phyloP scores from a whole-genome alignment of 148 eudicot genomes.

The Salicornia ramosissima region DNA sequence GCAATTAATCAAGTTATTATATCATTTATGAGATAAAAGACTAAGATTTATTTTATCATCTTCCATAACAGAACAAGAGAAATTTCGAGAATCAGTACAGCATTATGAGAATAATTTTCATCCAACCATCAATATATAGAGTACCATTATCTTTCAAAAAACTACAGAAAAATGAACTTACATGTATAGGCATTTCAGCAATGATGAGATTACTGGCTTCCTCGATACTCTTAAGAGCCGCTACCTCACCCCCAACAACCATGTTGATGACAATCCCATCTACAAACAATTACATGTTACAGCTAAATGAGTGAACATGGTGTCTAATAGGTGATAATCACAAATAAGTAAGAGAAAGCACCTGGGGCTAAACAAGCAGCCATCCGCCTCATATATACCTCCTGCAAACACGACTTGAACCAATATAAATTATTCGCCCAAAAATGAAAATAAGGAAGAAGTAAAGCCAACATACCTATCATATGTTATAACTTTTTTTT shows the following conservation, averaged over 20 bases:
- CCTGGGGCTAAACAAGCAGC: slow-evolving; percentile 81
- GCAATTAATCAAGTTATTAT: neutral
- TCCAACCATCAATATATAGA: neutral
- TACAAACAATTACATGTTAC: slow-evolving; percentile 22
- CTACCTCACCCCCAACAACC: slow-evolving; percentile 94
- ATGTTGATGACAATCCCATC: slow-evolving; percentile 86
- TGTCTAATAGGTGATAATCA: neutral
- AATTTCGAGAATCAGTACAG: neutral
- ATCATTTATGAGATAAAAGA: neutral
- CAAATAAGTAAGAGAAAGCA: slow-evolving; percentile 19
- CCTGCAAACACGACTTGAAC: slow-evolving; percentile 39
- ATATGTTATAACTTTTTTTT: too few relatives aligned
- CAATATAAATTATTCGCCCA: neutral
- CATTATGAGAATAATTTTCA: neutral
- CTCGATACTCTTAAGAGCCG: slow-evolving; percentile 69
- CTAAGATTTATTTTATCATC: neutral
- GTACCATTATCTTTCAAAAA: too few relatives aligned
- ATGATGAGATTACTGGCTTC: slow-evolving; percentile 69
- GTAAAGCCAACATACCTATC: neutral
- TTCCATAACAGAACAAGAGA: neutral
- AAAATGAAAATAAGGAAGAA: slow-evolving; percentile 1
- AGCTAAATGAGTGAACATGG: neutral
- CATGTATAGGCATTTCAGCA: slow-evolving; percentile 50
- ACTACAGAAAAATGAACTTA: neutral
- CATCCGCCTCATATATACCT: slow-evolving; percentile 70